Evolutionary conservation across 371 early-diverging fungal genomes (phyloP).

Genomic region (Racocetra persica): DNA sequence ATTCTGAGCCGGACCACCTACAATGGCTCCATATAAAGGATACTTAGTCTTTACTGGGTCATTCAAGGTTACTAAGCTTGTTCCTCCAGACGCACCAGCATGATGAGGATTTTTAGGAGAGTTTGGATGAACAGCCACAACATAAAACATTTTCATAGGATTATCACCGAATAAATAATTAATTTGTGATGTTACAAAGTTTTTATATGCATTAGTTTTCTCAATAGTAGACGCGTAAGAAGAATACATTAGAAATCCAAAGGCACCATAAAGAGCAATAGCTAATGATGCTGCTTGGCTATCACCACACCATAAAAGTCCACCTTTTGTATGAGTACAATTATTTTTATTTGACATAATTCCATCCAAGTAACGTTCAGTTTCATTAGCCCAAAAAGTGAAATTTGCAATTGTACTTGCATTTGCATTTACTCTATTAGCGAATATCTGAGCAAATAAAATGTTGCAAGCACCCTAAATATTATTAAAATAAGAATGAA

Average conservation of each 20-base stretch:
- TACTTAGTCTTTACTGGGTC: not conserved
- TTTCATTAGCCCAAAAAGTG: conserved; percentile 44
- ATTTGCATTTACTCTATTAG: not conserved
- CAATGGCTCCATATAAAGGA: conserved; percentile 66
- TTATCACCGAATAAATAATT: conserved; percentile 51
- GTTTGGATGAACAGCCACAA: conserved; percentile 68
- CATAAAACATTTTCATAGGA: conserved; percentile 64
- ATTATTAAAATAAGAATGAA: conserved; percentile 63
- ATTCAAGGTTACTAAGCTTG: not conserved
- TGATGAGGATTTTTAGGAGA: conserved; percentile 71
- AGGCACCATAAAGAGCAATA: conserved; percentile 52
- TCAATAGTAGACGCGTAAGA: not conserved
- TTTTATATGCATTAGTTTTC: conserved; percentile 51
- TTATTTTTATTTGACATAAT: conserved; percentile 47
- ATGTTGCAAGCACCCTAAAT: conserved; percentile 47
- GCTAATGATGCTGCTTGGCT: conserved; percentile 59
- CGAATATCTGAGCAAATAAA: conserved; percentile 56
- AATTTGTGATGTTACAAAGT: conserved; percentile 59
- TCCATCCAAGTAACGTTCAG: conserved; percentile 50
- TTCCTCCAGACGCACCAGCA: conserved; percentile 53
- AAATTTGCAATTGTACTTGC: too few species aligned
- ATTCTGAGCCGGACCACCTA: conserved; percentile 65
- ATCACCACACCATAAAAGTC: conserved; percentile 61
- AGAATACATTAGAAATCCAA: conserved; percentile 44
- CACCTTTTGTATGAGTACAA: conserved; percentile 60